A percentile compares a stretch with the other conserved stretches of the same genome.
These are phyloP conservation scores for Psilocybe azurescens DNA, from an alignment of 768 basidiomycete species.

Conservation along the genomic window DNA sequence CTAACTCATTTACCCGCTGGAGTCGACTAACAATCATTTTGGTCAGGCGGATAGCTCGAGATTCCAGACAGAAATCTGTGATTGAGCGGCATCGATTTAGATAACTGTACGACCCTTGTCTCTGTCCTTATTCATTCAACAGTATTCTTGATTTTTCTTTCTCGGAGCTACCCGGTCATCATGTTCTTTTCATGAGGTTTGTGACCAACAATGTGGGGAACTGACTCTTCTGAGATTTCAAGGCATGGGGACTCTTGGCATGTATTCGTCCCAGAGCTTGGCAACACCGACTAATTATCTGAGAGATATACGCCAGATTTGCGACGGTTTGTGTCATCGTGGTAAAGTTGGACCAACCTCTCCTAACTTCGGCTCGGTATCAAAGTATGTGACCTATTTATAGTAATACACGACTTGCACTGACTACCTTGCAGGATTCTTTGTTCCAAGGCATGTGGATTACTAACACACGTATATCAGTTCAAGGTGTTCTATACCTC, in stretches of 20 bases:
- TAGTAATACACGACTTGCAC: neutral
- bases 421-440: slow-evolving; percentile 6
- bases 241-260: neutral
- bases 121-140: slow-evolving; percentile 10
- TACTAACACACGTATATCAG: neutral
- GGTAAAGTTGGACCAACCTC: slow-evolving; percentile 6
- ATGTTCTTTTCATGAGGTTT: neutral
- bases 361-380: neutral
- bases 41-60: slow-evolving; percentile 79
- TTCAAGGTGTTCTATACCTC: slow-evolving; percentile 9
- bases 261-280: neutral
- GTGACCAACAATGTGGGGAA: neutral
- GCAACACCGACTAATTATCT: neutral
- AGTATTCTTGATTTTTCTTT: neutral
- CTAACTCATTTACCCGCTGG: slow-evolving; percentile 1
- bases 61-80: slow-evolving; percentile 76
- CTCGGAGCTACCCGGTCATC: slow-evolving; percentile 2
- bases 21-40: slow-evolving; percentile 7
- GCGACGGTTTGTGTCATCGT: slow-evolving; percentile 5
- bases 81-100: slow-evolving; percentile 75
- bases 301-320: slow-evolving; percentile 1
- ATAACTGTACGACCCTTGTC: slow-evolving; percentile 32
- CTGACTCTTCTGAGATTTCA: neutral
- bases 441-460: slow-evolving; percentile 5
- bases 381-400: slow-evolving; percentile 6